Base-by-base conservation (phyloP, 1,284 basidiomycete species). In the Melanopsichium pennsylvanicum region DNA sequence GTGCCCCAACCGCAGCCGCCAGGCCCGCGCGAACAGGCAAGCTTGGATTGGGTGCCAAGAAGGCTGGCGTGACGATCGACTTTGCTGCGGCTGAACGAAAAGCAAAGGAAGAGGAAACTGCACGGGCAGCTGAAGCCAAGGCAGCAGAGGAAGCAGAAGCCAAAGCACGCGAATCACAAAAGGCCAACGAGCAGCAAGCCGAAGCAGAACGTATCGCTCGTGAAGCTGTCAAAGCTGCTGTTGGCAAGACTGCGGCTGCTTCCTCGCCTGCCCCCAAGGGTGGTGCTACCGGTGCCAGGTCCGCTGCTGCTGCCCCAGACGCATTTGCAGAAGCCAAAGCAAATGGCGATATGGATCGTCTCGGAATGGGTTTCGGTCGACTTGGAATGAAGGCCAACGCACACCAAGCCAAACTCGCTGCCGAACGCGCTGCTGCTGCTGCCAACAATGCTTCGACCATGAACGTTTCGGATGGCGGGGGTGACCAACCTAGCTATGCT, bases 301-400 rank as follows among this genome's bases (percentile, higher is more conserved):
- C 58, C 18, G 61, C 72, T 16, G 48, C 66, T 2, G 25, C 64
- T 3, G 38, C 42, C 16, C 52, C 58, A 5, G 50, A 43, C 37
- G 46, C 41, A 2, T 62, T 60, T 27, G 51, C 82, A 80, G 23
- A 82, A 81, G 73, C 83, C 82, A 40, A 84, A 70, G 45, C 81
- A 79, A 42, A 76, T 54, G 62, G 83, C 82, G 87, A 88, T 51
- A 82, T 88, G 74, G 87, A 89, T 66, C 81, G 88, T 25, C 79
- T 90, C 27, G 88, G 89, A 3, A 88, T 89, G 88, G 90, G 91
- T 16, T 89, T 93, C 84, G 88, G 89, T 56, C 85, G 88, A 60
- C 85, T 98, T 34, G 94, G 93, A 4, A 60, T 78, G 50, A 64
- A 76, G 50, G 69, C 61, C 36, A 70, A 68, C 26, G 54, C 61